Base-by-base conservation (phyloP, 1,284 basidiomycete species). In the Heliocybe sulcata region DNA sequence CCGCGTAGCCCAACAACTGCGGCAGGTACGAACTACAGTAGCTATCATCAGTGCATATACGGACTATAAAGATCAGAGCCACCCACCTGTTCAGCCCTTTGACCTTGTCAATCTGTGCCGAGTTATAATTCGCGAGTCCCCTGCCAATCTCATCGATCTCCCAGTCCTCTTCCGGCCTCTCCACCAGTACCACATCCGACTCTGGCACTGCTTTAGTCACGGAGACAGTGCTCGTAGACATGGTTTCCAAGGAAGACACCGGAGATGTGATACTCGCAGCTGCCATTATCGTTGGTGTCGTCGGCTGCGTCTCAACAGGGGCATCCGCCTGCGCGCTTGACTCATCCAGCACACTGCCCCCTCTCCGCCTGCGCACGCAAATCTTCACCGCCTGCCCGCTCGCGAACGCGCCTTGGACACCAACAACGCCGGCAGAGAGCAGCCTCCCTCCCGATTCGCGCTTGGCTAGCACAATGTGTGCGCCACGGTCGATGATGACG, bases 121-220 rank as follows among this genome's bases (percentile, higher is more conserved):
- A 96, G 65, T 97, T 98, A 67, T 98, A 99, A 71, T 96, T 98
- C 10, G 93, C 93, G 47, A 98, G 74, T 0, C 96, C 97, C 45
- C 95, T 81, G 0, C 95, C 97, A 26, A 99, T 91, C 67, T 98
- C 95, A 45, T 92, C 74, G 26, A 93, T 75, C 61, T 96, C 90
- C 75, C 84, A 87, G 19, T 76, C 80, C 38, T 85, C 84, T 2
- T 70, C 70, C 3, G 33, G 58, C 4, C 68, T 66, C 38, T 65
- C 63, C 22, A 68, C 58, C 20, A 69, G 57, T 2, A 63, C 62
- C 6, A 64, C 57, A 26, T 69, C 68, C 26, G 68, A 69, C 20
- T 69, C 70, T 25, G 66, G 64, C 14, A 69, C 51, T 19, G 65
- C 27, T 59, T n/a, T 61, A 31, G 16, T 16, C 6, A 16, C 23